These are phyloP conservation scores for Fragilaria radians DNA, from an alignment of 108 stramenopile species.

Conservation along the genomic window DNA sequence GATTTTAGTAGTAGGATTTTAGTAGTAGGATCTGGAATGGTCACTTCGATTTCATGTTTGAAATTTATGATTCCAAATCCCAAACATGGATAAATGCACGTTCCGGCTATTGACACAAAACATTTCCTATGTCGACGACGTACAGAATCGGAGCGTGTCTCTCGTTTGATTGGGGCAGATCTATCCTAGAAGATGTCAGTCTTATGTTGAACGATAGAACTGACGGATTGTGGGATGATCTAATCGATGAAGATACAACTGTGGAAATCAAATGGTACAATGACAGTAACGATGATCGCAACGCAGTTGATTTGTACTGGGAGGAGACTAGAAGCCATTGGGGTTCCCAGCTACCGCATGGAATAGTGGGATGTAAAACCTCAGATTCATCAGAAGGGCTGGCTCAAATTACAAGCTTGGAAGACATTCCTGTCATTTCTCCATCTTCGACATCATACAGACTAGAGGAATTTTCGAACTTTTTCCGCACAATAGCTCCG, in stretches of 20 bases:
- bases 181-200: too few relatives aligned
- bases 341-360: neutral
- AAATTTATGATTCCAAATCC: too few relatives aligned
- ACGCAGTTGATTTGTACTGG: neutral
- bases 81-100: too few relatives aligned
- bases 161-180: too few relatives aligned
- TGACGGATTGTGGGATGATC: neutral
- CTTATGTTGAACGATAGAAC: neutral
- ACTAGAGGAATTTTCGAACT: conserved; percentile 4
- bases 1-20: too few relatives aligned
- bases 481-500: conserved; percentile 10
- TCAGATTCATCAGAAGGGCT: conserved; percentile 4
- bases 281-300: neutral
- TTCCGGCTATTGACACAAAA: too few relatives aligned
- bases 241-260: neutral
- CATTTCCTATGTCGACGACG: too few relatives aligned
- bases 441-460: neutral
- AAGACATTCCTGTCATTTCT: conserved; percentile 3
- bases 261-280: neutral
- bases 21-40: too few relatives aligned
- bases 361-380: conserved; percentile 7
- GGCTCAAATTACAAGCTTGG: conserved; percentile 3
- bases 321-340: neutral
- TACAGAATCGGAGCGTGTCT: too few relatives aligned
- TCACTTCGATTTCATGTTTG: too few relatives aligned